Conservation (phyloP, 176 grass and related monocot species). For the Bonia amplexicaulis region DNA sequence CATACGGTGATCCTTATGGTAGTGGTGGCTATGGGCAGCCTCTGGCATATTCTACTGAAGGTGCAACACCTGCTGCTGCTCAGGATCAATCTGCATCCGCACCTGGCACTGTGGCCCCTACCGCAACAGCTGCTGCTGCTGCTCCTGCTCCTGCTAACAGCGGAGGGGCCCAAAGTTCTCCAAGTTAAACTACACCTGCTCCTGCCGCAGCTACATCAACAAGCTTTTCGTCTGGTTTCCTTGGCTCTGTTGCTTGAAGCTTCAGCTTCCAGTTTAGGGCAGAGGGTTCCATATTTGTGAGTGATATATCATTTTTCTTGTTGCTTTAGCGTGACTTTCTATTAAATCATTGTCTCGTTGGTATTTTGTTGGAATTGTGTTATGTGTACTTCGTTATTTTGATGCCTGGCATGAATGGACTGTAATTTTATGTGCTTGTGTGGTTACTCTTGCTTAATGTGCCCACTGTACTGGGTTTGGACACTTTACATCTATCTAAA, state of each 20-base stretch:
- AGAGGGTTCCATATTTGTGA: neutral
- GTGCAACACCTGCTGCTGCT: conserved; percentile 15
- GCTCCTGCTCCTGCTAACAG: conserved; percentile 27
- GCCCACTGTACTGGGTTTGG: neutral
- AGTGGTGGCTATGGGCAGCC: conserved; percentile 55
- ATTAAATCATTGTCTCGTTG: neutral
- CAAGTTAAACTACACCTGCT: conserved; percentile 31
- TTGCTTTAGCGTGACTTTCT: conserved; percentile 9
- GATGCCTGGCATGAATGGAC: neutral
- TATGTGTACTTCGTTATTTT: neutral
- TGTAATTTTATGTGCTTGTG: neutral
- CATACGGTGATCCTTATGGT: conserved; percentile 61
- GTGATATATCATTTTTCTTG: neutral
- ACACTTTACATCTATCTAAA: neutral
- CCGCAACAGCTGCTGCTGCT: conserved; percentile 11
- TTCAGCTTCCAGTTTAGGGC: conserved; percentile 17
- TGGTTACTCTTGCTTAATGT: neutral
- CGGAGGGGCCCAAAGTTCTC: conserved; percentile 18
- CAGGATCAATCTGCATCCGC: conserved; percentile 36
- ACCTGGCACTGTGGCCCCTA: neutral
- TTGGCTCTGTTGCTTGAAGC: neutral
- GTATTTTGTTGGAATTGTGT: neutral
- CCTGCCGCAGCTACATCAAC: neutral
- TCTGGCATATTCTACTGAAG: conserved; percentile 48
- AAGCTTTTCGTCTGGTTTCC: conserved; percentile 17